Percentiles rank a stretch among this genome's conserved stretches.
These are phyloP conservation scores for Penicillium polonicum DNA, from an alignment of 2,329 filamentous ascomycete species.

Conservation along the genomic window DNA sequence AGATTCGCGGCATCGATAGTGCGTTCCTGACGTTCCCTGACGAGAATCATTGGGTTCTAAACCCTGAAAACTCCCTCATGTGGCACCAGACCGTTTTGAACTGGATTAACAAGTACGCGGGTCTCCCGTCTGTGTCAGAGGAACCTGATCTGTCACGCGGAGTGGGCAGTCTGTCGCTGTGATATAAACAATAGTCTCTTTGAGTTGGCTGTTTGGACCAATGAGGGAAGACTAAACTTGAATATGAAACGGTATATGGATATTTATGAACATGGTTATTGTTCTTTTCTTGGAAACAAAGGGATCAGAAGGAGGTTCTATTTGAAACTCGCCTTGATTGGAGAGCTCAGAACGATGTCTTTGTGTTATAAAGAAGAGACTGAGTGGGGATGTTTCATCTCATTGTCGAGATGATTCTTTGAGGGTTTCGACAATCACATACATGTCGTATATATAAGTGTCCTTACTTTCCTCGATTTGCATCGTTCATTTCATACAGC, in stretches of 20 bases:
- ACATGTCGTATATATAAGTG: constrained; percentile 13
- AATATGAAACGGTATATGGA: constrained; percentile 3
- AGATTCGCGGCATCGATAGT: constrained; percentile 71
- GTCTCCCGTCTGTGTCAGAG: constrained; percentile 48
- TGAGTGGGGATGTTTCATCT: constrained; percentile 16
- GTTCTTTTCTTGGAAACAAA: constrained; percentile 15
- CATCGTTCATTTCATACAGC: background rate
- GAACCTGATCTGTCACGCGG: constrained; percentile 23
- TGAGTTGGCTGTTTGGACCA: background rate
- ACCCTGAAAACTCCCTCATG: constrained; percentile 83
- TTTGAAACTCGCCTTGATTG: background rate
- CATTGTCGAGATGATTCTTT: constrained; percentile 16
- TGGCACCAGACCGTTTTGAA: constrained; percentile 86
- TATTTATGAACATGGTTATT: constrained; percentile 3
- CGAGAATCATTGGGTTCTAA: constrained; percentile 80
- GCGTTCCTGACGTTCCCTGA: constrained; percentile 79
- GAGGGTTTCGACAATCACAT: constrained; percentile 8
- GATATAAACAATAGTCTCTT: background rate
- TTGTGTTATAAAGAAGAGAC: constrained; percentile 1
- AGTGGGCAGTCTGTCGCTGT: constrained; percentile 24
- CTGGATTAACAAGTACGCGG: constrained; percentile 66
- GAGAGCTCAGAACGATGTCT: constrained; percentile 1
- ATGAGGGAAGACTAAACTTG: background rate
- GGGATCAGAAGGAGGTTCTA: background rate
- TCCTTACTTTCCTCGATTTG: background rate